Base-by-base conservation (phyloP, 176 grass and related monocot species). In the Triticum aestivum region DNA sequence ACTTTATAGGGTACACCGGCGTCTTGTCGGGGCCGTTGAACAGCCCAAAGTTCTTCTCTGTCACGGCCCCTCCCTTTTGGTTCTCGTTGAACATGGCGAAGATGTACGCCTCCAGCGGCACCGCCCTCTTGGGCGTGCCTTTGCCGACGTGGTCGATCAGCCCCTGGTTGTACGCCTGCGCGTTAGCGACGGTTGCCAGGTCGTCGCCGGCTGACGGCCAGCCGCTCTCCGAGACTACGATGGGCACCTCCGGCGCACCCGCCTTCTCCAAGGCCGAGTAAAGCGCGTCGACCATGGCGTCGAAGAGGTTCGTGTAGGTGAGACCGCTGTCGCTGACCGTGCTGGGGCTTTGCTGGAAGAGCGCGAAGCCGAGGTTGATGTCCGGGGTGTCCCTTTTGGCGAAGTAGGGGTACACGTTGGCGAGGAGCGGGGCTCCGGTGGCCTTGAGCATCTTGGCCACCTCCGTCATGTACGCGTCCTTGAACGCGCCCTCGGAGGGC, bases 191-290 rank as follows among this genome's bases (percentile, higher is more conserved):
- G 27, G 49, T 90, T 26, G 95, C 89, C 5, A 87, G 92, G 1
- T 70, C 87, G 61, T 83, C 86, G 37, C 95, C 95, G 11, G 79
- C 89, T 11, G 95, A 97, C 17, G 95, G 92, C 95, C 95, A 97
- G 7, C 95, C 95, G 2, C 91, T 97, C 85, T 97, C 95, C 26
- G 95, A 95, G 24, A 97, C 92, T 21, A 97, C 89, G 20, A 97
- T 61, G 21, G 88, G 69, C 82, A 97, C 70, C 0, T 14, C 73
- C 58, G 82, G 37, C 14, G 29, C 85, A 0, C 91, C 91, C 23
- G 87, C 75, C 82, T 91, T 97, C 91, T 90, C 91, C 80, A 97
- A 26, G 61, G 95, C 95, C 9, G 89, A 3, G 64, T 66, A 66
- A 5, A 66, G 8, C 3, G 81, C 66, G 39, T 93, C 89, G 33